Conservation (phyloP, 768 basidiomycete genomes). For the Mycena galericulata region DNA sequence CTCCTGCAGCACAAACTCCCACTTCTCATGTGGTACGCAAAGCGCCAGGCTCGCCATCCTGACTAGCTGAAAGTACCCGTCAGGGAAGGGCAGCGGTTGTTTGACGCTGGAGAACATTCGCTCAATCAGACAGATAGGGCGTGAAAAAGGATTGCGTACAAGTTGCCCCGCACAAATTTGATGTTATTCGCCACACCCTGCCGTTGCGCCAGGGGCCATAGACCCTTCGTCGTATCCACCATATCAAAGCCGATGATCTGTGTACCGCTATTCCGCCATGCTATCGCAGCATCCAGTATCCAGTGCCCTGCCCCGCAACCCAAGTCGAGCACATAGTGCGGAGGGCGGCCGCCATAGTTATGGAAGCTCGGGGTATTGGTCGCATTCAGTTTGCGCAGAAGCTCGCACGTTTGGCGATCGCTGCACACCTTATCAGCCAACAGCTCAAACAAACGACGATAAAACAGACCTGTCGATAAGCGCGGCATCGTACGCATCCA, state of each 20-base stretch:
- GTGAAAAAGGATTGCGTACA: slow-evolving; percentile 30
- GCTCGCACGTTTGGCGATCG: slow-evolving; percentile 53
- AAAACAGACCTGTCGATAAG: slow-evolving; percentile 35
- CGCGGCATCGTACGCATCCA: slow-evolving; percentile 39
- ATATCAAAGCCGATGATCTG: slow-evolving; percentile 50
- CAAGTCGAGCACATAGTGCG: slow-evolving; percentile 61
- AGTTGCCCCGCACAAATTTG: slow-evolving; percentile 39
- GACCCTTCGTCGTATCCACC: slow-evolving; percentile 36
- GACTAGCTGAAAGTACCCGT: slow-evolving; percentile 65
- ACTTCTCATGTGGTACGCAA: slow-evolving; percentile 56
- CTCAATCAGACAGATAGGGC: background rate
- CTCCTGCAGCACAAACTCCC: slow-evolving; percentile 61
- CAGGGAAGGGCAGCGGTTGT: slow-evolving; percentile 59
- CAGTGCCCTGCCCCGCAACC: slow-evolving; percentile 67
- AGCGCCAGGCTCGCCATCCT: slow-evolving; percentile 61
- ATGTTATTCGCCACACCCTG: slow-evolving; percentile 37
- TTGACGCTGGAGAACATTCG: slow-evolving; percentile 46
- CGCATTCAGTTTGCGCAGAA: slow-evolving; percentile 53
- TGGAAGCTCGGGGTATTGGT: slow-evolving; percentile 43
- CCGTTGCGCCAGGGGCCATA: slow-evolving; percentile 33
- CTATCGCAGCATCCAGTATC: slow-evolving; percentile 60
- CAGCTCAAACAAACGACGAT: background rate
- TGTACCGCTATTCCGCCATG: slow-evolving; percentile 57
- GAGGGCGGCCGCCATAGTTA: slow-evolving; percentile 42
- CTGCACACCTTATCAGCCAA: slow-evolving; percentile 40